Evolutionary conservation across 208 protist genomes (phyloP), one percentile per base, ranked within the genome.

Genomic region (Endotrypanum monterogeii): DNA sequence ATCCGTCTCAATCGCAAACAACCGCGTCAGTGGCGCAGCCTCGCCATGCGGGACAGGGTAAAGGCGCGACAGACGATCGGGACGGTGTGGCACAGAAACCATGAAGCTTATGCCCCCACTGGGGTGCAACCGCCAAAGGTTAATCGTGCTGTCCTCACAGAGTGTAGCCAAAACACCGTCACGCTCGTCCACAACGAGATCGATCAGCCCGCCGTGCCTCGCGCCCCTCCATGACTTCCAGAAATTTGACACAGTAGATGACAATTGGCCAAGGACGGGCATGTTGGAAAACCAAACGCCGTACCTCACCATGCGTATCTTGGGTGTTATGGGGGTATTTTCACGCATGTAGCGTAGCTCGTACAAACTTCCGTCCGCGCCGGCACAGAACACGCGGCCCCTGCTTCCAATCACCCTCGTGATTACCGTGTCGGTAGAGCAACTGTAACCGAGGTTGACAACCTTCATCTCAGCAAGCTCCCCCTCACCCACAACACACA

Each of bases 371-470:
- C 91, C 91, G 76, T 96, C 87, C n/a, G 84, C 84, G 6, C 85
- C 90, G 30, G 87, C 90, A 30, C 86, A 87, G 82, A 97, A 97
- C 50, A 97, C 79, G 62, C 90, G 76, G 25, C 90, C 91, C 2
- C 30, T 77, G 44, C 83, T 51, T 4, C 84, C 84, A 66, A 76
- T 74, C 20, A 94, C 85, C 67, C 90, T 93, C 1, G 82, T 89
- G 23, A 97, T 76, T 25, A 91, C 78, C 5, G 87, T 84, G 28
- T 84, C 79, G 8, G 89, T 78, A 25, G 74, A 51, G 8, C 88
- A 87, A 14, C 82, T 90, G 76, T 95, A 97, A 25, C 88, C 90
- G 3, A 97, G 76, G 37, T 83, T 91, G 2, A 96, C 76, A 3
- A 97, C 66, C 67, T 87, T 88, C 35, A 95, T 73, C 73, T 92